Evolutionary conservation across 2,329 filamentous ascomycete species (phyloP), one percentile per base, ranked within the genome.

Genomic region (Coccinonectria pachysandricola): DNA sequence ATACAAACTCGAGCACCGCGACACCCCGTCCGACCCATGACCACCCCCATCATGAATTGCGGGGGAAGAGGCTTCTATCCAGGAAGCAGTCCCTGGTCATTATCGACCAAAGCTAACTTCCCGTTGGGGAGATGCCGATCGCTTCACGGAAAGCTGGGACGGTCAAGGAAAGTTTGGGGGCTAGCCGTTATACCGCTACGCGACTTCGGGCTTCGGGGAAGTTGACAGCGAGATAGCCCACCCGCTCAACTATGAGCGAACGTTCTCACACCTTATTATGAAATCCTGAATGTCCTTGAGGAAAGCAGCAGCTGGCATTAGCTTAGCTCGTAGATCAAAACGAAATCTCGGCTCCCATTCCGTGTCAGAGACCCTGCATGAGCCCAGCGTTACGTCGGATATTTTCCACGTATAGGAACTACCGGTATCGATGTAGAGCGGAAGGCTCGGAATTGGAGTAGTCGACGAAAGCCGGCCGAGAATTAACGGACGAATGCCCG

Each of bases 81-180:
- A 27, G 18, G 25, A 23, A 17, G 21, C 18, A n/a, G n/a, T n/a
- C n/a, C n/a, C n/a, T n/a, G n/a, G n/a, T n/a, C n/a, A n/a, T n/a
- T n/a, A n/a, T n/a, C n/a, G n/a, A n/a, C n/a, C n/a, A 12, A 30
- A 34, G 24, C 26, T 25, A 27, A 19, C 24, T 41, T 39, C 39
- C 32, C 42, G 42, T 34, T 43, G 42, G 42, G 39, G 42, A 45
- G 21, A 16, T 28, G 37, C 33, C 23, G 35, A 44, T 43, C 39
- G 15, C 8, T 12, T 32, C 30, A 26, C 24, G 37, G 38, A 32
- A 30, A 35, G 41, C 31, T 35, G 32, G 34, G 30, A 27, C 17
- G 15, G 20, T 12, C 9, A 32, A 34, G 20, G 26, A 27, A 30
- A 35, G 27, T 23, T 30, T 19, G 30, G 34, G 25, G 22, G 22